Evolutionary conservation across 2,329 filamentous ascomycete species (phyloP).

Genomic region (Arthrobotrys sinensis): DNA sequence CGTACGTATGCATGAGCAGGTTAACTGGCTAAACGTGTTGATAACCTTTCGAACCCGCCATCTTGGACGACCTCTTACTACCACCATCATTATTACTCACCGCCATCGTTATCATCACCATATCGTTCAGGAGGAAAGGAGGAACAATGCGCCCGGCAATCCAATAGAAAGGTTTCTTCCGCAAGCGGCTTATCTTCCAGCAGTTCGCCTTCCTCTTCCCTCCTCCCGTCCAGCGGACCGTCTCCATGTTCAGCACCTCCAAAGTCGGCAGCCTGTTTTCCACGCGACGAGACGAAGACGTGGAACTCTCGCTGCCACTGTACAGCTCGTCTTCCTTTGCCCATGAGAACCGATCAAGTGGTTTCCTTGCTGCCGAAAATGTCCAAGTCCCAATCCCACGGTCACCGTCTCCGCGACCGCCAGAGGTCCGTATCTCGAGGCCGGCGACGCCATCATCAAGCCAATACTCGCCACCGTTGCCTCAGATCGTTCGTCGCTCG

Average conservation of each 20-base stretch:
- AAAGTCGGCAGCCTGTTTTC: slow-evolving; percentile 39
- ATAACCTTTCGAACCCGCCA: not conserved
- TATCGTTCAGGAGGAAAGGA: not conserved
- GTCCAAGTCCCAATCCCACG: slow-evolving; percentile 40
- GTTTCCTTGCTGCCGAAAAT: slow-evolving; percentile 44
- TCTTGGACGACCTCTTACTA: slow-evolving; percentile 8
- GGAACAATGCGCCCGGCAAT: slow-evolving; percentile 22
- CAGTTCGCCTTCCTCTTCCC: slow-evolving; percentile 5
- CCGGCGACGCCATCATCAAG: slow-evolving; percentile 31
- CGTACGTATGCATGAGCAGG: not conserved
- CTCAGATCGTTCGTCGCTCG: slow-evolving; percentile 29
- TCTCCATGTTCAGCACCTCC: slow-evolving; percentile 48
- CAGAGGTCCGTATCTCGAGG: slow-evolving; percentile 37
- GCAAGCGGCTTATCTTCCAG: slow-evolving; percentile 14
- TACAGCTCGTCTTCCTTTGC: slow-evolving; percentile 13
- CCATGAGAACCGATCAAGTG: slow-evolving; percentile 54
- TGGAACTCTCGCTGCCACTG: slow-evolving; percentile 52
- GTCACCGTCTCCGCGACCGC: slow-evolving; percentile 45
- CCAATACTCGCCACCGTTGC: slow-evolving; percentile 22
- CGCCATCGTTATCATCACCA: not conserved
- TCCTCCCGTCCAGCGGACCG: slow-evolving; percentile 5
- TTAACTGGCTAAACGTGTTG: slow-evolving; percentile 15
- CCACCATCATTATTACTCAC: not conserved
- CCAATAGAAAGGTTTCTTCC: slow-evolving; percentile 27
- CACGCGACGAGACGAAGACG: slow-evolving; percentile 50